Base-by-base conservation (phyloP, 495 filamentous ascomycete genomes). In the Chaetomidium leptoderma region DNA sequence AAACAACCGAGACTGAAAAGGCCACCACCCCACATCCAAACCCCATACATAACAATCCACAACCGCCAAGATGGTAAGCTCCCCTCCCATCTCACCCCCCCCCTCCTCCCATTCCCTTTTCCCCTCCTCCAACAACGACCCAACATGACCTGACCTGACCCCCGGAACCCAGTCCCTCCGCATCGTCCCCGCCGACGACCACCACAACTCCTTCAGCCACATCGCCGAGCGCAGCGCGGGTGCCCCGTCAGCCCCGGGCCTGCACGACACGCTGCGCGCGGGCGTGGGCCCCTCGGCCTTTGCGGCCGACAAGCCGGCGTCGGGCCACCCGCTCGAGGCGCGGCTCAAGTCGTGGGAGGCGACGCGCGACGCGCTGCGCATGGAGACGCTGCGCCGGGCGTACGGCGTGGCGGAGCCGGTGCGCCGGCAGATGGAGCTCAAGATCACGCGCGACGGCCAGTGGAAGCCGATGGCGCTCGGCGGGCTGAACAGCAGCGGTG, bases 341-440 rank as follows among this genome's bases (percentile, higher is more conserved):
- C 90, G 92, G 55, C 86, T 98, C 51, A 78, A 84, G 71, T 74
- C 82, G 45, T 98, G 92, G 92, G 78, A 83, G 64, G 77, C 84
- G 35, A 95, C 92, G 53, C 92, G 96, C 72, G 87, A 96, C 65
- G 68, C 73, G 5, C 69, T 96, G 70, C 91, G 92, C 77, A 95
- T 95, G 90, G 84, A 91, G 74, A 73, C 79, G 32, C 81, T 96
- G 69, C 83, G 91, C 44, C 88, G 90, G 54, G 82, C 86, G 32
- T 97, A 87, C 71, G 92, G 92, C 43, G 90, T 96, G 56, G 89
- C 86, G n/a, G 92, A 96, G 82, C 92, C 92, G 10, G 83, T 97
- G 60, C 83, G 89, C 16, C 83, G 92, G n/a, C 88, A 86, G 35
- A 98, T 98, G 92, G 92, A 98, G 78, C 75, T 95, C 66, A 88